Base-by-base conservation (phyloP, 208 protist species). In the Balamuthia mandrillaris region DNA sequence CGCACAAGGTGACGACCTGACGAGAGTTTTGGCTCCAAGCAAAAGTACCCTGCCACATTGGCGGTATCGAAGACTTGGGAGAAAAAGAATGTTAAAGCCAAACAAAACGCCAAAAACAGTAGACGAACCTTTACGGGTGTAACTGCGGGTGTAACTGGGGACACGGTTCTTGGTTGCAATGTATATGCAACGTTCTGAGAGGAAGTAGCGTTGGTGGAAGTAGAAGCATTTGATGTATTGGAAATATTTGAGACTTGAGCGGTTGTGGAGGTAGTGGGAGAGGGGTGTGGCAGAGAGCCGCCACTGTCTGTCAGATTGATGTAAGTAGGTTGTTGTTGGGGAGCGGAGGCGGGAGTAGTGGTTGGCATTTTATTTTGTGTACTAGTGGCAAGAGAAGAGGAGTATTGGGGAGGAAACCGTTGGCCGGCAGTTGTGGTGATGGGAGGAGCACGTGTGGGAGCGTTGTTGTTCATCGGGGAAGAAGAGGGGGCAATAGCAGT, bases 291-390 rank as follows among this genome's bases (percentile, higher is more conserved):
- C 9, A 74, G n/a, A 42, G 41, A 35, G 63, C 63, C 63, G 4
- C 41, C 33, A 16, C 63, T 74, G 63, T 44, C 33, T 35, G 63
- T 74, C n/a, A 74, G 63, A 42, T 74, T 74, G 63, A 74, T 74
- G 37, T 52, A 35, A 21, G 63, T 21, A 4, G 63, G 63, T 9
- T 35, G 63, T 24, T 35, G 63, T 42, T 74, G 44, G 16, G 63
- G 16, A 16, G 63, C 63, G 18, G n/a, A 21, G 2, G 29, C 60
- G 5, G 2, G 33, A n/a, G 24, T 29, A 6, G 54, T 29, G 47
- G 47, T 18, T n/a, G 14, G 47, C 18, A 12, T 54, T 12, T 54
- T 54, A 12, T 12, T n/a, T 54, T 12, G 14, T 18, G 47, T 12
- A 54, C 47, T n/a, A 54, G 47, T 12, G 47, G 47, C 12, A 54